These are phyloP conservation scores for Carex kokanica DNA, from an alignment of 176 grass and related monocot genomes.

Conservation along the genomic window DNA sequence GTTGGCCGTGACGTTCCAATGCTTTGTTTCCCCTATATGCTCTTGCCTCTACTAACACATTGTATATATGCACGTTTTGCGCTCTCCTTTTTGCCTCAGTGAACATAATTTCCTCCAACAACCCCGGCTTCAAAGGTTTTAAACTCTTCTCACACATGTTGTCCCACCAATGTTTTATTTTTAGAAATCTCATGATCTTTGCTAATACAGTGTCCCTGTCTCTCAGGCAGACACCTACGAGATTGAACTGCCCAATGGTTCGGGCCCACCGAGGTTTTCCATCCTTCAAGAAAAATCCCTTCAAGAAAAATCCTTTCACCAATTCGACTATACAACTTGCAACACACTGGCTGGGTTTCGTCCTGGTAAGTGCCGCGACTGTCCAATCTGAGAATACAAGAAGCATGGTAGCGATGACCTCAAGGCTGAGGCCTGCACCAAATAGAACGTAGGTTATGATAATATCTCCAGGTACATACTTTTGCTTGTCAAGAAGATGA, in stretches of 20 bases:
- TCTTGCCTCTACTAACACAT: background rate
- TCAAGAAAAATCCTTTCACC: background rate
- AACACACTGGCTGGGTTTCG: background rate
- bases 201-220: background rate
- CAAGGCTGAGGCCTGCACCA: constrained; percentile 24
- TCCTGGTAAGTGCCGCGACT: background rate
- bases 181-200: background rate
- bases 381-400: constrained; percentile 23
- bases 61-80: background rate
- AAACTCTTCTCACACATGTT: background rate
- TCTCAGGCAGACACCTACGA: constrained; percentile 25
- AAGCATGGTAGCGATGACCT: background rate
- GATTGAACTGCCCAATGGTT: constrained; percentile 36
- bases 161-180: background rate
- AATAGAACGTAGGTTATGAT: constrained; percentile 50
- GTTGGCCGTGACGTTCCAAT: background rate
- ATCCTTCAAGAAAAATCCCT: too few relatives aligned
- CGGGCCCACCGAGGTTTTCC: constrained; percentile 30
- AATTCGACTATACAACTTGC: background rate
- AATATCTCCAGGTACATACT: constrained; percentile 2
- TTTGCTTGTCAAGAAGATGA: background rate
- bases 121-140: background rate
- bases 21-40: background rate
- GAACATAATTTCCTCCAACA: constrained; percentile 21
- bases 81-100: constrained; percentile 1